A percentile compares a stretch with the other conserved stretches of the same genome.
Evolutionary conservation across 2,329 filamentous ascomycete species (phyloP).

Genomic region (Trichoderma cornu-damae): DNA sequence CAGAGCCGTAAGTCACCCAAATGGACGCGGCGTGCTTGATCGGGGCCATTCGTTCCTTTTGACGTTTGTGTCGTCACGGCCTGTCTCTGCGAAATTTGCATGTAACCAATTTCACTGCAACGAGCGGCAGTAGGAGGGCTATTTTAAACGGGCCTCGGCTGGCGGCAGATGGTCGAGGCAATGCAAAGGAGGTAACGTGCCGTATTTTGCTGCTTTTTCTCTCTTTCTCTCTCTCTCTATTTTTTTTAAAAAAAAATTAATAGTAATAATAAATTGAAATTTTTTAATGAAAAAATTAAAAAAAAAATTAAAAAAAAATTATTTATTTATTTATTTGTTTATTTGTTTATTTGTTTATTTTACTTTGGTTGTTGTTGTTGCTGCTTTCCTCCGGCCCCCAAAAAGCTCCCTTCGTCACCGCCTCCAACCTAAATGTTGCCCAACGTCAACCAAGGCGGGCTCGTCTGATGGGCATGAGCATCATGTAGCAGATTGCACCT

Average conservation of each 20-base stretch:
- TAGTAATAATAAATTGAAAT: too few relatives aligned
- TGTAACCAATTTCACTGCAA: neutral
- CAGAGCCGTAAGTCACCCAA: neutral
- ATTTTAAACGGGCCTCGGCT: constrained; percentile 6
- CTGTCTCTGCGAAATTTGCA: neutral
- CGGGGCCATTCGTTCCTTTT: neutral
- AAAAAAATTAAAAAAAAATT: too few relatives aligned
- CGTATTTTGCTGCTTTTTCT: neutral
- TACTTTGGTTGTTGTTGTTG: too few relatives aligned
- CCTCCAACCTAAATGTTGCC: constrained; percentile 8
- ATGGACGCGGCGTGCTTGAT: neutral
- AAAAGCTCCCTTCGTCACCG: constrained; percentile 2
- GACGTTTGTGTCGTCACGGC: neutral
- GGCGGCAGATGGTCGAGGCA: constrained; percentile 3
- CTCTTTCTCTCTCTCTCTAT: neutral
- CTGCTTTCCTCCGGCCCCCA: neutral
- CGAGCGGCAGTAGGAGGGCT: constrained; percentile 8
- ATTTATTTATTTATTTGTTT: too few relatives aligned
- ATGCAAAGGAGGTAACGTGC: neutral
- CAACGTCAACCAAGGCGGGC: neutral
- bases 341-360: too few relatives aligned
- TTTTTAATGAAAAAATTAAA: too few relatives aligned
- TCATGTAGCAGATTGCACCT: neutral
- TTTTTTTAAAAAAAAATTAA: too few relatives aligned
- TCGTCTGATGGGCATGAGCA: neutral